These are phyloP conservation scores for Neonectria hederae DNA, from an alignment of 2,329 filamentous ascomycete species.

Conservation along the genomic window DNA sequence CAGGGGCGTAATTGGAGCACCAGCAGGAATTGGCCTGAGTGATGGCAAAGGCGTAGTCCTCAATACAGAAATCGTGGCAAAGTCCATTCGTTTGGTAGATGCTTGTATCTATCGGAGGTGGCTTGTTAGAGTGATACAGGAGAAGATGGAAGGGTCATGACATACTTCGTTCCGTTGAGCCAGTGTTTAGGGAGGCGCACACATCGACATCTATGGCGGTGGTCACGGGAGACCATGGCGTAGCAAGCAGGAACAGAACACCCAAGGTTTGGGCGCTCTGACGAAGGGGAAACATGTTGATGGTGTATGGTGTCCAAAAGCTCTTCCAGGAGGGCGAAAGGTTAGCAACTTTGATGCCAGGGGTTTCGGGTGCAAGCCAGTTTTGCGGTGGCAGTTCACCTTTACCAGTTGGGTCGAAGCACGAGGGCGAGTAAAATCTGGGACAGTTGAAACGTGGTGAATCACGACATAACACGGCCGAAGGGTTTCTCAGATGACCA, in stretches of 20 bases:
- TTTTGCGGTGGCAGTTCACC: conserved; percentile 29
- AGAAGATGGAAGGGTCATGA: background rate
- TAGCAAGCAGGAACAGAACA: conserved; percentile 37
- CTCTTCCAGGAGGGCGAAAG: conserved; percentile 3
- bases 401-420: conserved; percentile 30
- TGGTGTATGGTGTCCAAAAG: conserved; percentile 27
- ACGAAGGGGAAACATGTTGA: conserved; percentile 35
- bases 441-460: conserved; percentile 34
- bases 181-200: conserved; percentile 53
- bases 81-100: conserved; percentile 75
- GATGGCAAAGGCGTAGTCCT: conserved; percentile 72
- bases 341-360: background rate
- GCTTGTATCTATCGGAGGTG: conserved; percentile 55
- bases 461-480: conserved; percentile 38
- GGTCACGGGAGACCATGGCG: conserved; percentile 37
- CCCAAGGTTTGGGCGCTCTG: conserved; percentile 35
- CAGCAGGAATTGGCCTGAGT: conserved; percentile 74
- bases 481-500: conserved; percentile 31
- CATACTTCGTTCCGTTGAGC: conserved; percentile 45
- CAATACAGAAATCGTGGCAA: conserved; percentile 68
- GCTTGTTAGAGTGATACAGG: background rate
- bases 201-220: conserved; percentile 43
- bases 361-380: background rate
- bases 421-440: conserved; percentile 30
- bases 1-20: conserved; percentile 77